phyloP scores from a whole-genome alignment of 371 early-diverging fungal species.

The Mucor sp. region DNA sequence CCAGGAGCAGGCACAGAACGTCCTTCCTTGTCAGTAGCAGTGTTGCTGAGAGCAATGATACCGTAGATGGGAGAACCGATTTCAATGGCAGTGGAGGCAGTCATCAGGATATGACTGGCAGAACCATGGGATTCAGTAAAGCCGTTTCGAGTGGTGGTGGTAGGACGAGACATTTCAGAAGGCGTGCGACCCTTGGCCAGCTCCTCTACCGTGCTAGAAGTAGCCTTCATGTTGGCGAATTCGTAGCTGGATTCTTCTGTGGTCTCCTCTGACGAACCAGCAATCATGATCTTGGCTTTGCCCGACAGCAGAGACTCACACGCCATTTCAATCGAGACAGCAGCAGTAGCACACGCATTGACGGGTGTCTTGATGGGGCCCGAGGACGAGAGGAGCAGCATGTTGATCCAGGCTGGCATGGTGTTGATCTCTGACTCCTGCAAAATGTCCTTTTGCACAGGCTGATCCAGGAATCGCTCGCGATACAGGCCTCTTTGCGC shows the following conservation, averaged over 20 bases:
- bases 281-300: constrained; percentile 94
- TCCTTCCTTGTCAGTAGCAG: constrained; percentile 97
- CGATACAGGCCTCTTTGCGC: constrained; percentile 81
- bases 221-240: constrained; percentile 98
- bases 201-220: constrained; percentile 85
- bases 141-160: constrained; percentile 87
- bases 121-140: constrained; percentile 97
- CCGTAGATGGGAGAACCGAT: constrained; percentile 96
- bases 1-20: constrained; percentile 96
- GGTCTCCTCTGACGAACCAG: constrained; percentile 95
- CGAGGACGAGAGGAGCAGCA: constrained; percentile 90
- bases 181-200: constrained; percentile 87
- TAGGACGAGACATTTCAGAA: constrained; percentile 91
- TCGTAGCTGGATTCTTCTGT: constrained; percentile 93
- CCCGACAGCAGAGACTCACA: constrained; percentile 89
- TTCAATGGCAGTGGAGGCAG: constrained; percentile 86
- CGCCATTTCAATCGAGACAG: constrained; percentile 91
- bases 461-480: constrained; percentile 79
- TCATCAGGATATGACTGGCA: constrained; percentile 91
- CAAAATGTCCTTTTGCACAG: constrained; percentile 91
- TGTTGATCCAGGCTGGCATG: constrained; percentile 97
- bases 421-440: constrained; percentile 97
- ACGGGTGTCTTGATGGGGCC: constrained; percentile 97
- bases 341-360: constrained; percentile 94
- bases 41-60: constrained; percentile 90